Percentiles rank a stretch among this genome's conserved stretches.
These are phyloP conservation scores for Pilatotrama ljubarskyi DNA, from an alignment of 768 basidiomycete genomes.

Conservation along the genomic window DNA sequence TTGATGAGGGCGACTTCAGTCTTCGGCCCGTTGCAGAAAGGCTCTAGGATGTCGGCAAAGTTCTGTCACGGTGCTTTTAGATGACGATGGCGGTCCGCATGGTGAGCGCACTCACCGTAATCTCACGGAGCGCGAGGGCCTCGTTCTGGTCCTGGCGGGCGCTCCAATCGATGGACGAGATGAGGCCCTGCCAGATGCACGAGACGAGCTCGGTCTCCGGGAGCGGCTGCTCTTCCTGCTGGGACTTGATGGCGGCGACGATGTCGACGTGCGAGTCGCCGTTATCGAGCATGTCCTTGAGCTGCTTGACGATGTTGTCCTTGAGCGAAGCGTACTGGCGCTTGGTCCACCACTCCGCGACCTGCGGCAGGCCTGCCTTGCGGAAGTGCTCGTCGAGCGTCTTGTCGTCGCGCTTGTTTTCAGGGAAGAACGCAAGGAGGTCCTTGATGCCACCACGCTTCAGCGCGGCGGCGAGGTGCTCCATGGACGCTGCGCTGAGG, in stretches of 20 bases:
- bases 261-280: constrained; percentile 73
- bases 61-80: constrained; percentile 48
- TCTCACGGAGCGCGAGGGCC: constrained; percentile 82
- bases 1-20: constrained; percentile 95
- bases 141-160: constrained; percentile 92
- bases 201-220: constrained; percentile 82
- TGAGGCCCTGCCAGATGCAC: constrained; percentile 92
- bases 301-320: constrained; percentile 67
- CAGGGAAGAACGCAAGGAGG: constrained; percentile 83
- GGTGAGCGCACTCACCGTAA: constrained; percentile 57
- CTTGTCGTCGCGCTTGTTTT: constrained; percentile 73
- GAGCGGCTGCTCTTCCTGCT: constrained; percentile 78
- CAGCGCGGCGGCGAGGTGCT: constrained; percentile 80
- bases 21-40: constrained; percentile 87
- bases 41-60: constrained; percentile 82
- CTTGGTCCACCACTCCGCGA: constrained; percentile 95
- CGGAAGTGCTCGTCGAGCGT: constrained; percentile 86
- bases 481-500: constrained; percentile 82
- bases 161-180: constrained; percentile 85
- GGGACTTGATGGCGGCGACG: constrained; percentile 66
- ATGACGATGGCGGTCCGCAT: background rate
- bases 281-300: constrained; percentile 68
- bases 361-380: constrained; percentile 69
- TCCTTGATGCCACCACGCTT: constrained; percentile 87
- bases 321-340: constrained; percentile 82